A percentile compares a stretch with the other conserved stretches of the same genome.
Evolutionary conservation across 805 yeast genomes (phyloP).

Genomic region (Myxozyma nipponensis): DNA sequence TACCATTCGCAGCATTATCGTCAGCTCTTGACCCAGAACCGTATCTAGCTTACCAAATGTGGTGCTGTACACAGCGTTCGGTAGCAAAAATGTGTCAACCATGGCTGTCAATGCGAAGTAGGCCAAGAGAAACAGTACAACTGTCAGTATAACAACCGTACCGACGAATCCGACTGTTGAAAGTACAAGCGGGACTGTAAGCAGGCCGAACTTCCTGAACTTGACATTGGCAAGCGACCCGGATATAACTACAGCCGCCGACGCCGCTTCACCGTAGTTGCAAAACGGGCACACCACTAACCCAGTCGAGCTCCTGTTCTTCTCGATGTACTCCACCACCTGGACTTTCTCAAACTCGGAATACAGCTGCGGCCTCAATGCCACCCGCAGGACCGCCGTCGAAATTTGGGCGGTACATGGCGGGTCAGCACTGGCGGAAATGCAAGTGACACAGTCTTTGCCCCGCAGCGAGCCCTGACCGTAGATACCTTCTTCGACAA

Average conservation of each 20-base stretch:
- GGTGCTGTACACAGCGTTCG: background rate
- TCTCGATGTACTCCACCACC: constrained; percentile 13
- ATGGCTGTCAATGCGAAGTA: background rate
- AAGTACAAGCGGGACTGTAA: constrained; percentile 3
- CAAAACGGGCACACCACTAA: constrained; percentile 25
- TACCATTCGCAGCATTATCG: constrained; percentile 13
- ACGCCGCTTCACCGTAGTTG: constrained; percentile 18
- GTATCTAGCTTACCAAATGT: constrained; percentile 7
- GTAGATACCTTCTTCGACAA: constrained; percentile 21
- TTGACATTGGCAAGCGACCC: background rate
- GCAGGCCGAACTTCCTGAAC: constrained; percentile 1
- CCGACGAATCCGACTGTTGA: background rate
- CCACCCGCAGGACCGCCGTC: constrained; percentile 11
- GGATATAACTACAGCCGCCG: constrained; percentile 13
- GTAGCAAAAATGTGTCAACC: constrained; percentile 1
- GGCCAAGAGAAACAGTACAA: background rate
- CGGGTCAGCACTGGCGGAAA: constrained; percentile 22
- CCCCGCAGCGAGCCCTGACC: constrained; percentile 28
- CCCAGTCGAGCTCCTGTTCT: background rate
- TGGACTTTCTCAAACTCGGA: constrained; percentile 20
- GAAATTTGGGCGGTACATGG: constrained; percentile 15
- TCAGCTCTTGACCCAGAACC: constrained; percentile 5
- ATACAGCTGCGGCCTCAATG: constrained; percentile 8
- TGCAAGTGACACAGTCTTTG: constrained; percentile 17
- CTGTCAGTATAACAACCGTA: constrained; percentile 2